These are phyloP conservation scores for Monosporascus sp. DNA, from an alignment of 2,329 filamentous ascomycete genomes.

Conservation along the genomic window DNA sequence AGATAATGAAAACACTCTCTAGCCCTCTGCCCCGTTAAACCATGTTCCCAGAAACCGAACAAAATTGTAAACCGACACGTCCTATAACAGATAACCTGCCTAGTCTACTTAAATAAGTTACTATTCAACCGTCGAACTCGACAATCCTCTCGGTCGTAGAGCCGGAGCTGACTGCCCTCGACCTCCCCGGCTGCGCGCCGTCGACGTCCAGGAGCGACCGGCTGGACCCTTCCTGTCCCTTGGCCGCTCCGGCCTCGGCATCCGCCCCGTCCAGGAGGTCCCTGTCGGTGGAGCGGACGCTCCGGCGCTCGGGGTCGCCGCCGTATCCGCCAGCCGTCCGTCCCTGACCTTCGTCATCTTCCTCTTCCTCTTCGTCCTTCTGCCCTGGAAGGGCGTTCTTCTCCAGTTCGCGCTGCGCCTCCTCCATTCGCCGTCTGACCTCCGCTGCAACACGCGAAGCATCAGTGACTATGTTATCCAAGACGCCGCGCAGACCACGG, in stretches of 20 bases:
- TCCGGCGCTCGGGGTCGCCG: constrained; percentile 56
- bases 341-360: constrained; percentile 54
- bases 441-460: constrained; percentile 95
- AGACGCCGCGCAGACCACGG: constrained; percentile 79
- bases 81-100: no score
- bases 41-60: constrained; percentile 12
- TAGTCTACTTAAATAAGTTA: constrained; percentile 14
- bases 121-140: constrained; percentile 40
- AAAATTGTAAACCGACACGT: no score
- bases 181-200: constrained; percentile 15
- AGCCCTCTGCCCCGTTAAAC: constrained; percentile 4
- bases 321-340: constrained; percentile 34
- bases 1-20: no score
- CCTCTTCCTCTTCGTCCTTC: constrained; percentile 63
- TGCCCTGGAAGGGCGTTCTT: constrained; percentile 67
- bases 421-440: constrained; percentile 88
- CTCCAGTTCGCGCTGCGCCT: constrained; percentile 88
- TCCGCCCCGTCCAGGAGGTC: constrained; percentile 72
- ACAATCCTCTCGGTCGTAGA: constrained; percentile 35
- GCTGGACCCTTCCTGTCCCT: constrained; percentile 26
- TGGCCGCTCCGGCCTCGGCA: constrained; percentile 54
- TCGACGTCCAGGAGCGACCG: constrained; percentile 23
- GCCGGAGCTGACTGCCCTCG: constrained; percentile 22
- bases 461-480: constrained; percentile 96
- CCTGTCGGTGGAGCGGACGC: constrained; percentile 61